Conservation (phyloP, 257 asterid species). For the Salvia hispanica region DNA sequence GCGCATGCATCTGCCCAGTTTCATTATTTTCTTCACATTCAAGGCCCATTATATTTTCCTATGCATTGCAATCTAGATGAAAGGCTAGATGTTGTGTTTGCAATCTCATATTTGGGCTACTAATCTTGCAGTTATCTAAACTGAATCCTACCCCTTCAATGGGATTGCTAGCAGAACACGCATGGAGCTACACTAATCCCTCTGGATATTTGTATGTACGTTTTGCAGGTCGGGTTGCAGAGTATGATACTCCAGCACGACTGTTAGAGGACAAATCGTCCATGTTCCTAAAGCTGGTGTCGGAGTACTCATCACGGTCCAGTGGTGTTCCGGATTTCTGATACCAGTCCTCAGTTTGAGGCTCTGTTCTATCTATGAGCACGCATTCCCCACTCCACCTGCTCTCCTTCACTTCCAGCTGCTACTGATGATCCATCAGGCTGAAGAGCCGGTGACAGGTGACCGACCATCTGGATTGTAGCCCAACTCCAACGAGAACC, state of each 20-base stretch:
- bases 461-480: not conserved
- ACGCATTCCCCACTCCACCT: conserved; percentile 16
- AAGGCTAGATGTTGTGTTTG: not conserved
- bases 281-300: conserved; percentile 91
- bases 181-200: conserved; percentile 16
- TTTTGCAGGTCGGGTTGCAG: conserved; percentile 89
- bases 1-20: not conserved
- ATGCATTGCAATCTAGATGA: not conserved
- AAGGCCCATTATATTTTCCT: not conserved
- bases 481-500: not conserved
- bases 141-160: not conserved
- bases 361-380: conserved; percentile 3
- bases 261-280: conserved; percentile 95
- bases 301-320: conserved; percentile 86
- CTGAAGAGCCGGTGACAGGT: conserved; percentile 19
- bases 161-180: too few species aligned
- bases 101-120: not conserved
- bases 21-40: not conserved
- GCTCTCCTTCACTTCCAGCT: not conserved
- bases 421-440: conserved; percentile 23
- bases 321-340: conserved; percentile 54
- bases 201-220: not conserved
- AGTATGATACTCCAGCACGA: conserved; percentile 82
- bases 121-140: not conserved
- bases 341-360: conserved; percentile 15